phyloP scores from a whole-genome alignment of 2,329 filamentous ascomycete genomes.

The Venturia carpophila region DNA sequence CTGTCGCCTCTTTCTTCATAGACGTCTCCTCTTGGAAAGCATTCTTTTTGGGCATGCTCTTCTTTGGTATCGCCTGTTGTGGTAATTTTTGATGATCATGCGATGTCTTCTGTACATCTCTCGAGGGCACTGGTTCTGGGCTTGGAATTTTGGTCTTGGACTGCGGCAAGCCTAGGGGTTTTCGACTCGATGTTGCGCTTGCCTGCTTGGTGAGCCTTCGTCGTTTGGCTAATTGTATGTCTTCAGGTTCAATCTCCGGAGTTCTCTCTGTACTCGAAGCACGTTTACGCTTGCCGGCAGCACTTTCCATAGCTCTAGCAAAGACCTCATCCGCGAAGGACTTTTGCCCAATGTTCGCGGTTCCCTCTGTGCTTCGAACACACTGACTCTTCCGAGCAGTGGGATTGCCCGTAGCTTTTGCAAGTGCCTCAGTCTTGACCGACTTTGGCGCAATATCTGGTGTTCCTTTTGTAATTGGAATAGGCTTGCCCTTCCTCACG shows the following conservation, averaged over 20 bases:
- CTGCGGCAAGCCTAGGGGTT: background rate
- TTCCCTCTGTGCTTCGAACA: background rate
- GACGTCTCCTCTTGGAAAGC: background rate
- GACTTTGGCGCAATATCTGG: background rate
- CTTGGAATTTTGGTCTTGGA: background rate
- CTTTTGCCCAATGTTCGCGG: background rate
- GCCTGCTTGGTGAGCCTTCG: background rate
- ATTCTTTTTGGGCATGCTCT: background rate
- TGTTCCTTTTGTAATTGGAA: background rate
- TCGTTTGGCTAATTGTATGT: background rate
- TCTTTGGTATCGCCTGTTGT: background rate
- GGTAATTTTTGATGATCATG: background rate
- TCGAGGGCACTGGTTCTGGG: background rate
- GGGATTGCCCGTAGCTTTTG: background rate
- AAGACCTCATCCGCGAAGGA: slow-evolving; percentile 1
- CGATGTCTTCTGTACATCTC: background rate
- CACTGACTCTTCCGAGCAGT: background rate
- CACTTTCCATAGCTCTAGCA: background rate
- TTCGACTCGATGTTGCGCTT: background rate
- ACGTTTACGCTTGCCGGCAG: slow-evolving; percentile 6
- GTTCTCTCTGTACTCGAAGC: background rate
- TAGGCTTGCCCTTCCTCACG: background rate
- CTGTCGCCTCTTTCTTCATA: background rate
- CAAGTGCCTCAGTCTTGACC: background rate
- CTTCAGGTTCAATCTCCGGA: background rate